Evolutionary conservation across 2,329 filamentous ascomycete genomes (phyloP).

Genomic region (Sclerotinia nivalis): DNA sequence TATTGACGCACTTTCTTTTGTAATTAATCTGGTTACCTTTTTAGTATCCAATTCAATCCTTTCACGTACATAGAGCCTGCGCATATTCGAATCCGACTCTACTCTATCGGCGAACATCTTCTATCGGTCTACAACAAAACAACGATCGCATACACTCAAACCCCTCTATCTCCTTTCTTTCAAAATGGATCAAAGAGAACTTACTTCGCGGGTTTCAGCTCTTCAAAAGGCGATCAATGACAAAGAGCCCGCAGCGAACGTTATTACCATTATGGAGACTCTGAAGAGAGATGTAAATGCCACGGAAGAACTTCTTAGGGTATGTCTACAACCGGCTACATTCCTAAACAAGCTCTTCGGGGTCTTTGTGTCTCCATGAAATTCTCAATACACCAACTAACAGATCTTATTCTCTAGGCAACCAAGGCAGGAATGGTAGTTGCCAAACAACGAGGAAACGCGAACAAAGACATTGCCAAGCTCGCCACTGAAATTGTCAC

Average conservation of each 20-base stretch:
- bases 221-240: conserved; percentile 76
- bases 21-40: neutral
- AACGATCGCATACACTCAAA: conserved; percentile 16
- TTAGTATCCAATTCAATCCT: neutral
- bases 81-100: neutral
- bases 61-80: neutral
- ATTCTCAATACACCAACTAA: neutral
- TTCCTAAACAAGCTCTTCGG: conserved; percentile 27
- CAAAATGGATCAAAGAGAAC: conserved; percentile 39
- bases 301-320: conserved; percentile 85
- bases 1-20: conserved; percentile 2
- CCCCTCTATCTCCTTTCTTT: conserved; percentile 18
- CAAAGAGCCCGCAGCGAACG: conserved; percentile 71
- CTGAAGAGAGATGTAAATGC: conserved; percentile 79
- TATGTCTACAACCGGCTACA: conserved; percentile 46
- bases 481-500: conserved; percentile 79
- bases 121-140: neutral
- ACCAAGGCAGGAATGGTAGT: conserved; percentile 92
- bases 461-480: conserved; percentile 77
- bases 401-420: conserved; percentile 48
- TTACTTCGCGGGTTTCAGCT: conserved; percentile 47
- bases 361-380: conserved; percentile 11
- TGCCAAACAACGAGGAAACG: conserved; percentile 74
- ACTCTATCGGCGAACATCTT: neutral
- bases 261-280: conserved; percentile 73